Base-by-base conservation (phyloP, 768 basidiomycete genomes). In the Infundibulicybe gibba region DNA sequence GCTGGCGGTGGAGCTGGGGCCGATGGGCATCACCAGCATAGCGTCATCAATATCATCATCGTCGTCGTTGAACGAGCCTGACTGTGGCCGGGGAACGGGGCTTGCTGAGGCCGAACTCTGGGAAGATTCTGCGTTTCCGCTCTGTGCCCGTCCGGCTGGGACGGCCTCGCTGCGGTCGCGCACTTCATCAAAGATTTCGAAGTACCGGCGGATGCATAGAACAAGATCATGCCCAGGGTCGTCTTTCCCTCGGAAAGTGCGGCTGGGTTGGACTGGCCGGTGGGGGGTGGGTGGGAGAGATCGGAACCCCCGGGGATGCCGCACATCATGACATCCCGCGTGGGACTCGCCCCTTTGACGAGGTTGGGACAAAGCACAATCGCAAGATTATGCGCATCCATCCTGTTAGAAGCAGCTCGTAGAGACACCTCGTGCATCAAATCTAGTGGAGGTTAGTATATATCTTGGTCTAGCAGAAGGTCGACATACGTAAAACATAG, bases 181-280 rank as follows among this genome's bases (percentile, higher is more conserved):
- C n/a, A 85, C 64, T 54, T 92, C 90, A 59, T 91, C 90, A 54
- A 93, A 93, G 25, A 92, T 70, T 60, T 93, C 90, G 61, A 85
- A 91, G 61, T 92, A 93, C 37, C 80, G 79, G 55, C 86, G 77
- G 43, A 92, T 90, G 61, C 87, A 92, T 37, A 89, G 66, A 58
- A 83, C 83, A 62, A 91, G 35, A 92, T 68, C 50, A 72, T 69
- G 2, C 88, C 89, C 0, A 93, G 69, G 0, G 88, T 90, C 8
- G 80, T 81, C 52, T 68, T 69, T 31, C 76, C 77, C 55, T 80
- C 76, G 3, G 52, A 50, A 21, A 54, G 54, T 2, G 68, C 54
- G 40, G 60, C 58, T n/a, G 61, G 45, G 40, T 56, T 59, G 60
- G 34, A 6, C n/a, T 37, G 11, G 21, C n/a, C 3, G 48, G 39